Percentiles rank a stretch among this genome's conserved stretches.
These are phyloP conservation scores for Nymphaea thermarum DNA, from an alignment of 164 flowering plant genomes.

Conservation along the genomic window DNA sequence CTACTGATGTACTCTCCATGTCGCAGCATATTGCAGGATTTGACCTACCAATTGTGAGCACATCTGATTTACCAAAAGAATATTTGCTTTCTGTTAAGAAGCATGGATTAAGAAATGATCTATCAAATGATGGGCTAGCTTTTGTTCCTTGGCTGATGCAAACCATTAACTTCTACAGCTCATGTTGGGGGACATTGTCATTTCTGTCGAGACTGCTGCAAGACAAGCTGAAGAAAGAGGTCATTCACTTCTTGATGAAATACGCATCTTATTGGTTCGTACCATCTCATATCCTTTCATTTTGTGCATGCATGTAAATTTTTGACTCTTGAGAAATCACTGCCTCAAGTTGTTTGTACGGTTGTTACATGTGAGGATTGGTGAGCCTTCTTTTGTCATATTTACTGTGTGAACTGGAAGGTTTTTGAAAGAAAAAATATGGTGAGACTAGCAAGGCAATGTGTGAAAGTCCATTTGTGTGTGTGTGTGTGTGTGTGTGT, in stretches of 20 bases:
- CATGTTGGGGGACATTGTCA: constrained; percentile 91
- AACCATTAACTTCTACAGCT: constrained; percentile 36
- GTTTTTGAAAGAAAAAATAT: no score
- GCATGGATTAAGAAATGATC: not conserved
- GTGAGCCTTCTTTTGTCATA: not conserved
- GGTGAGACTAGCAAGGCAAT: no score
- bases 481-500: no score
- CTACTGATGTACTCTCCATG: constrained; percentile 98
- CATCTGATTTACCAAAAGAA: not conserved
- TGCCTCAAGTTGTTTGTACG: not conserved
- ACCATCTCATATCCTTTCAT: not conserved
- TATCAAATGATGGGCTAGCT: not conserved
- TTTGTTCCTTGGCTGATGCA: not conserved
- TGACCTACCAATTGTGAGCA: constrained; percentile 73
- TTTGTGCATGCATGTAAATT: not conserved
- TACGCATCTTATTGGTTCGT: constrained; percentile 86
- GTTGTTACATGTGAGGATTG: not conserved
- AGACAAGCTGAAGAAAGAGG: constrained; percentile 95
- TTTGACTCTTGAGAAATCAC: not conserved
- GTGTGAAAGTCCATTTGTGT: no score
- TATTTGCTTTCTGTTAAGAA: not conserved
- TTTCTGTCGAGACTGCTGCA: constrained; percentile 94
- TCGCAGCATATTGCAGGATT: constrained; percentile 84
- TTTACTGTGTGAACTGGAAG: not conserved
- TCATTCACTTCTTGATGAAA: constrained; percentile 84